These are phyloP conservation scores for Podaxis rugospora DNA, from an alignment of 768 basidiomycete species.

Conservation along the genomic window DNA sequence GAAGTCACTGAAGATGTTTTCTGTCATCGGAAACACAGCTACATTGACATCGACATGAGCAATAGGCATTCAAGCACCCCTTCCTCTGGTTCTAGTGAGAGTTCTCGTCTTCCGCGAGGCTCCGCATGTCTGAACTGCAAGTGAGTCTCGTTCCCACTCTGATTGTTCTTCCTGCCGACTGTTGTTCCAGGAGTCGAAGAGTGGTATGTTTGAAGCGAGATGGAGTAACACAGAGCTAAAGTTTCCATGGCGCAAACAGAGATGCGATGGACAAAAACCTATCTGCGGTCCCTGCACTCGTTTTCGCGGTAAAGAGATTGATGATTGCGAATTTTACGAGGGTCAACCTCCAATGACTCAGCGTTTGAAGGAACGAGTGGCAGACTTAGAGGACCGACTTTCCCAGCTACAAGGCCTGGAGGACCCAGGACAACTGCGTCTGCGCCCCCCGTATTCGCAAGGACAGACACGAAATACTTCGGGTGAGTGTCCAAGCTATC, in stretches of 20 bases:
- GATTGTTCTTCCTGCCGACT: not conserved
- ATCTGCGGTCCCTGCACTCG: constrained; percentile 46
- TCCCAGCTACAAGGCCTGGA: not conserved
- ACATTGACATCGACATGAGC: constrained; percentile 4
- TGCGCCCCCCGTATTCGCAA: not conserved
- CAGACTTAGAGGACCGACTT: constrained; percentile 34
- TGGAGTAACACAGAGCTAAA: not conserved
- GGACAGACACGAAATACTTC: not conserved
- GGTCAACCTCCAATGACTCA: constrained; percentile 39
- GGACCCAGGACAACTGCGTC: not conserved
- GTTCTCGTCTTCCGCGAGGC: constrained; percentile 35
- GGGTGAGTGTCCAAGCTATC: not conserved
- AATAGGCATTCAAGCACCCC: constrained; percentile 8
- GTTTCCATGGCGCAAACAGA: constrained; percentile 25
- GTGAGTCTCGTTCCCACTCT: constrained; percentile 23
- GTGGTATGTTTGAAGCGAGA: not conserved
- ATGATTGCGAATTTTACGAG: constrained; percentile 56
- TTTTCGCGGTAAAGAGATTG: constrained; percentile 27
- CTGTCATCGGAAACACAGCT: not conserved
- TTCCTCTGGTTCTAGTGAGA: constrained; percentile 10
- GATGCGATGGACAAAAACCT: constrained; percentile 49
- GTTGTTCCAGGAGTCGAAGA: not conserved
- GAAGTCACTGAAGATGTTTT: not conserved
- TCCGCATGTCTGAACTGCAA: constrained; percentile 51
- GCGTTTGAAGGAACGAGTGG: constrained; percentile 42